These are phyloP conservation scores for Nakataea oryzae DNA, from an alignment of 2,329 filamentous ascomycete species.

Conservation along the genomic window DNA sequence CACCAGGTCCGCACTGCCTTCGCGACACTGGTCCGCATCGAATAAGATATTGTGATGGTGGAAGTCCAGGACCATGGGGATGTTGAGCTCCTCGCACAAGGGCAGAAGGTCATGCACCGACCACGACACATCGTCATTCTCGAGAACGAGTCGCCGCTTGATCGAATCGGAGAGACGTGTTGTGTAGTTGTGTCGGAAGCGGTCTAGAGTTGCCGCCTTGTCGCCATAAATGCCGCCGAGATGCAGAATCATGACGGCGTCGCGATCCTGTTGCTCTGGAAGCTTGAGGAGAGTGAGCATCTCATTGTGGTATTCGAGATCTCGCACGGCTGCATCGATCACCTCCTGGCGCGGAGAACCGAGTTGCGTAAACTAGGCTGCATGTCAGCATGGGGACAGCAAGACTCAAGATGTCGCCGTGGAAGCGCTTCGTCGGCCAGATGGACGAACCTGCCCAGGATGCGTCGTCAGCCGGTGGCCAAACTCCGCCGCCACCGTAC, in stretches of 20 bases:
- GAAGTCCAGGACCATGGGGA: constrained; percentile 83
- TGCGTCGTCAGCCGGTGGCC: constrained; percentile 84
- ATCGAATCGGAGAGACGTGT: constrained; percentile 54
- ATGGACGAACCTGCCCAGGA: constrained; percentile 56
- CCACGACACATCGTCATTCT: constrained; percentile 92
- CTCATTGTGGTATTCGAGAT: constrained; percentile 82
- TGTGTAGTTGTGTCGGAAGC: constrained; percentile 68
- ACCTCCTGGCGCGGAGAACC: constrained; percentile 74
- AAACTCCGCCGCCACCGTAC: constrained; percentile 63
- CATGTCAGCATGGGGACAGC: constrained; percentile 3
- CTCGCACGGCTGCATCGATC: constrained; percentile 64
- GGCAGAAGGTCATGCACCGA: constrained; percentile 86
- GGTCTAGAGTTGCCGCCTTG: constrained; percentile 65
- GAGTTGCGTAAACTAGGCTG: constrained; percentile 67
- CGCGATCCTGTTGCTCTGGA: constrained; percentile 66
- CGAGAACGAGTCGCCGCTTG: constrained; percentile 74
- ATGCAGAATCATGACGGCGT: constrained; percentile 90
- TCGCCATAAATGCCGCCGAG: constrained; percentile 88
- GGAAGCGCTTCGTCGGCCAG: background rate
- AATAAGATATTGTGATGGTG: constrained; percentile 96
- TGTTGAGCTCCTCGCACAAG: constrained; percentile 86
- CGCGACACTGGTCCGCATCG: constrained; percentile 59
- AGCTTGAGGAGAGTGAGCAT: constrained; percentile 68
- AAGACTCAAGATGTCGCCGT: no score
- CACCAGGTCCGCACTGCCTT: constrained; percentile 77